Conservation (phyloP, 139 green algal genomes). For the Ettlia oleoabundans region DNA sequence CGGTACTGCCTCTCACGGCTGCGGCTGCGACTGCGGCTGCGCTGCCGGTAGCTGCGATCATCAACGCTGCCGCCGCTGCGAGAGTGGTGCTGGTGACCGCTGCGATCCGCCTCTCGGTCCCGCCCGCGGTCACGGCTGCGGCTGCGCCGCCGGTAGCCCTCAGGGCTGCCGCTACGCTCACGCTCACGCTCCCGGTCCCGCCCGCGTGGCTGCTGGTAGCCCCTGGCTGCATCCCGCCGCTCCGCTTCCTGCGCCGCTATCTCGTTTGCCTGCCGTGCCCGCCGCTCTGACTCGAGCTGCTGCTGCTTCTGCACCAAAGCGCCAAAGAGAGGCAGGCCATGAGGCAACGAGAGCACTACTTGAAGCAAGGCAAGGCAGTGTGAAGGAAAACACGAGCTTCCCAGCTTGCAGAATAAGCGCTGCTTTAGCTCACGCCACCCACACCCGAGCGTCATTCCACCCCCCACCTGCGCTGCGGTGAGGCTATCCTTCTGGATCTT, state of each 20-base stretch:
- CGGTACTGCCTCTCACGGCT: conserved; percentile 27
- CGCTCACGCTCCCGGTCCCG: not conserved
- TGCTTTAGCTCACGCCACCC: conserved; percentile 44
- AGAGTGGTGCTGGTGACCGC: not conserved
- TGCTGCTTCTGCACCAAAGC: conserved; percentile 23
- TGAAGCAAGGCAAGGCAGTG: not conserved
- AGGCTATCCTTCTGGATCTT: conserved; percentile 70
- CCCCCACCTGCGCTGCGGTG: conserved; percentile 52
- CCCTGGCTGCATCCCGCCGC: not conserved
- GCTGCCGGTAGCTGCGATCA: not conserved
- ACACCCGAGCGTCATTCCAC: not conserved
- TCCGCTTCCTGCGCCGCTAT: not conserved
- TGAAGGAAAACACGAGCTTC: no score
- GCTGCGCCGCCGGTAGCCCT: not conserved
- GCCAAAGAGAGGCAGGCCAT: not conserved
- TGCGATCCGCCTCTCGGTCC: not conserved
- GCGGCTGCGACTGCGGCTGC: not conserved
- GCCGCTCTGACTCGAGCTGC: conserved; percentile 6
- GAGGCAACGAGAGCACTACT: not conserved
- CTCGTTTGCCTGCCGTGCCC: not conserved
- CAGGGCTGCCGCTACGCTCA: not conserved
- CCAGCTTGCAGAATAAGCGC: no score
- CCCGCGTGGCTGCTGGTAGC: not conserved
- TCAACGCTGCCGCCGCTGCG: not conserved
- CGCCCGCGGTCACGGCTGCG: not conserved